Base-by-base conservation (phyloP, 768 basidiomycete species). In the Mycena polygramma region DNA sequence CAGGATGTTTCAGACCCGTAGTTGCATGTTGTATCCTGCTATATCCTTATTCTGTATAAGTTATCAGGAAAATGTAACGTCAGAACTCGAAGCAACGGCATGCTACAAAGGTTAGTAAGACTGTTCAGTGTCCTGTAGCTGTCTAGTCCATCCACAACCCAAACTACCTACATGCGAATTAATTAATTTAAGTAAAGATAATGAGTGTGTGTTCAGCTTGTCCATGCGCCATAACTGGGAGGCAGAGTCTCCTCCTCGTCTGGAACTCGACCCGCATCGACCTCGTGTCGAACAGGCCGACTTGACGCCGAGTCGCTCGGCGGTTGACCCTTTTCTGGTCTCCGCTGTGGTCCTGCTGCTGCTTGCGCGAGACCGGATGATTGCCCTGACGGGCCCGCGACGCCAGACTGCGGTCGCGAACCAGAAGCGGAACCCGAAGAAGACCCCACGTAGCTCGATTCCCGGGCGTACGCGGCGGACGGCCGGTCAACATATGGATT, bases 151-250 rank as follows among this genome's bases (percentile, higher is more conserved):
- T 30, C 30, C 30, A 30, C 30, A 30, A 30, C 30, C 30, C 30
- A 30, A 30, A 30, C 30, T 30, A 30, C 30, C 30, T 30, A 30
- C 54, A 55, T 37, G 36, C 36, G 6, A 22, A 57, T n/a, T 57
- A 57, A 22, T n/a, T 11, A 57, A 41, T 41, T 9, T 41, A 24
- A 24, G 53, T 63, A 35, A 24, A 53, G 57, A 54, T 59, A 67
- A 58, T 57, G 55, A 57, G 22, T 39, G 39, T 10, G 37, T 39
- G 39, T 14, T 41, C 39, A 63, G 48, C 17, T 48, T 9, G 66
- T 39, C 72, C 72, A 73, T 22, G 57, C 57, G 7, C 69, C 66
- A 53, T 73, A 73, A 22, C 53, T 64, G 11, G 72, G 72, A 17
- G 72, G 72, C 17, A 73, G 39, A 2, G 41, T 53, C n/a, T 73